Evolutionary conservation across 345 rosid genomes (phyloP).

Genomic region (Corchorus capsularis): DNA sequence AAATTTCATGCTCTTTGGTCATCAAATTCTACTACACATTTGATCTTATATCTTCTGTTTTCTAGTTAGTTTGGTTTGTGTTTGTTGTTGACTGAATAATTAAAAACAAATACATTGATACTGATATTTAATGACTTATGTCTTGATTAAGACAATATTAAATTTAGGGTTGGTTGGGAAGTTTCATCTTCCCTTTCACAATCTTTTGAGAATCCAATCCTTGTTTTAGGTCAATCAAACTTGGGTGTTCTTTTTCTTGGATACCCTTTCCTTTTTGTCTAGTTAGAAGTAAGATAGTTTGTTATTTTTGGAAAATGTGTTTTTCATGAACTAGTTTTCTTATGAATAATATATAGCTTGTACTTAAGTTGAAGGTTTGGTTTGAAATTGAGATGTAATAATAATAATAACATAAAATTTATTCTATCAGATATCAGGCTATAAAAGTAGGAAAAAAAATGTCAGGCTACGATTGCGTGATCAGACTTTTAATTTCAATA

Average conservation of each 20-base stretch:
- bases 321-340: background rate
- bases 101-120: background rate
- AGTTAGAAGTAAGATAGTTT: background rate
- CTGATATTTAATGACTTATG: background rate
- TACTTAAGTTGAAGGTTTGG: too few relatives aligned
- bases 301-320: background rate
- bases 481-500: too few relatives aligned
- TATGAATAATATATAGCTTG: too few relatives aligned
- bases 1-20: background rate
- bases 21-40: background rate
- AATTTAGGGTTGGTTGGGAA: background rate
- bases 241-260: background rate
- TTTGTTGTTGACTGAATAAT: background rate
- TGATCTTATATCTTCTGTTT: background rate
- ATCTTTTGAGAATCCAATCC: background rate
- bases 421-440: too few relatives aligned
- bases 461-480: too few relatives aligned
- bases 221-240: background rate
- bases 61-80: background rate
- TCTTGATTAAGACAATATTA: background rate
- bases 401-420: too few relatives aligned
- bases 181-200: background rate
- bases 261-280: background rate
- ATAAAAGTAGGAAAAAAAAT: too few relatives aligned
- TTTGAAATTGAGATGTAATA: too few relatives aligned